These are phyloP conservation scores for Backusella mclennaniae DNA, from an alignment of 192 early-diverging fungal genomes.

Conservation along the genomic window DNA sequence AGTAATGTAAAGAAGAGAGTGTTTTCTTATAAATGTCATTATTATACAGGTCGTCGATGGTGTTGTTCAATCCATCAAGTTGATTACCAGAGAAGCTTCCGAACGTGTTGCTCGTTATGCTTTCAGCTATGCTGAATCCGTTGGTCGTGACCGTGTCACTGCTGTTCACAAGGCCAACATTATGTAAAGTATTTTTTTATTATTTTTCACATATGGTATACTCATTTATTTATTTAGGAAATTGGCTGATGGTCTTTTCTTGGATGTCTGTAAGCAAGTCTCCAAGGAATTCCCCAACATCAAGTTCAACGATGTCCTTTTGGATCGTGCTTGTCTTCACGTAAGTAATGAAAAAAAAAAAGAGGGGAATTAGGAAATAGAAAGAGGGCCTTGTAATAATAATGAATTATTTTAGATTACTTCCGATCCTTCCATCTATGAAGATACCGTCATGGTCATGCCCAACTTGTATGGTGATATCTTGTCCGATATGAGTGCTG, in stretches of 20 bases:
- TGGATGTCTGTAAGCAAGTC: constrained; percentile 90
- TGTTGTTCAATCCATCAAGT: constrained; percentile 98
- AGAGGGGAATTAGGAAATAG: too few species aligned
- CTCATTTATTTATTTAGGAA: constrained; percentile 47
- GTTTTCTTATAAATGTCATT: constrained; percentile 19
- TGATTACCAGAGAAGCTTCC: constrained; percentile 95
- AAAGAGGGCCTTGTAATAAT: neutral
- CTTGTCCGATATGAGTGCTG: constrained; percentile 95
- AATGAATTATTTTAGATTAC: constrained; percentile 66
- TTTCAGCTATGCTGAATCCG: constrained; percentile 87
- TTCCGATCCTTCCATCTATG: constrained; percentile 88
- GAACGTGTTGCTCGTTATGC: constrained; percentile 92
- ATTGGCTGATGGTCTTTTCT: constrained; percentile 96
- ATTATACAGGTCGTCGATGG: constrained; percentile 73
- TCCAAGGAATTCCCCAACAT: constrained; percentile 89
- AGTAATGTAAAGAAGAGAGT: neutral
- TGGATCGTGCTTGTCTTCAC: constrained; percentile 91
- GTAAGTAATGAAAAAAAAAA: constrained; percentile 20
- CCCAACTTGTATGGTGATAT: constrained; percentile 99
- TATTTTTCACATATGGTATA: neutral
- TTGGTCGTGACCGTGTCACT: constrained; percentile 91
- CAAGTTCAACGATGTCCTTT: constrained; percentile 85
- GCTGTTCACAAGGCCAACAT: constrained; percentile 99
- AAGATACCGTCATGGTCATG: constrained; percentile 98
- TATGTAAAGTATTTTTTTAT: constrained; percentile 48